Base-by-base conservation (phyloP, 345 rosid genomes). In the Citrus cavaleriei region DNA sequence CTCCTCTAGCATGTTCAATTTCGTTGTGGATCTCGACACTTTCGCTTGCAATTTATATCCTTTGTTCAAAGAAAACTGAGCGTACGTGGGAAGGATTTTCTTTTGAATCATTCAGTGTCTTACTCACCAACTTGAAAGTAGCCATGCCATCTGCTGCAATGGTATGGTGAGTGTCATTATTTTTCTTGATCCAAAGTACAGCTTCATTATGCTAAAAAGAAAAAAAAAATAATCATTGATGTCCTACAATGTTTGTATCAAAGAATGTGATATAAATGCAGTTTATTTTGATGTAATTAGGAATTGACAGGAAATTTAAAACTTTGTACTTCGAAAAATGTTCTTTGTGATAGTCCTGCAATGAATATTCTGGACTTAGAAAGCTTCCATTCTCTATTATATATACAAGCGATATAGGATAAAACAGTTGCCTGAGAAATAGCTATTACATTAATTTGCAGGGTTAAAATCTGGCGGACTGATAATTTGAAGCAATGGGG, bases 121-220 rank as follows among this genome's bases (percentile, higher is more conserved):
- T 90, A 6, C 59, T 75, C 1, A 1, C 69, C 6, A 83, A 78
- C 88, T 74, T 90, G 77, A 89, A 81, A 72, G 72, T 93, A 32
- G 92, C 93, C 58, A 59, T 93, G 79, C 90, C 90, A 54, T 93
- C 96, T 9, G 93, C 96, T 13, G 92, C 91, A 78, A 91, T 94
- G 97, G 85, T 88, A 13, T 93, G 96, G 95, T 93, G 86, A 83
- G 92, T 75, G 51, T 37, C 14, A 46, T 13, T 46, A 46, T 16
- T 46, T 46, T 46, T 46, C 51, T 46, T 42, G 51, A 42, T 42
- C 16, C 51, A 12, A 42, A 42, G 51, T 10, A 42, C 51, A 10
- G 51, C 51, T 42, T 12, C 51, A 42, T 42, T 0, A 13, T 46
- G 4, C 51, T 46, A 46, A 46, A 46, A 46, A 3, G 51, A 13